Evolutionary conservation across 768 basidiomycete genomes (phyloP), one percentile per base, ranked within the genome.

Genomic region (Thelephora aurantiotincta): DNA sequence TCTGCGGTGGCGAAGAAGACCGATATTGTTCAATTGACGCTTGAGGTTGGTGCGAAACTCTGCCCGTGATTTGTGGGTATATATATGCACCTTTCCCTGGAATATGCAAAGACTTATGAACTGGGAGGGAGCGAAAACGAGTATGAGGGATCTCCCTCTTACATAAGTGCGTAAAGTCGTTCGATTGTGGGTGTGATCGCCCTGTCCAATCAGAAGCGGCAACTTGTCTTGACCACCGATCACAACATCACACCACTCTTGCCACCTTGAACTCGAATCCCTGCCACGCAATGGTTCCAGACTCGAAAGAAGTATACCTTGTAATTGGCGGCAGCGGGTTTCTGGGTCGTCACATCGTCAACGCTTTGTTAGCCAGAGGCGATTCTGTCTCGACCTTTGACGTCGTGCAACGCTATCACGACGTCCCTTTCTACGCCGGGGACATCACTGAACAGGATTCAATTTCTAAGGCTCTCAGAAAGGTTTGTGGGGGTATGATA

Each of bases 271-370:
- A n/a, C 26, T 30, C 26, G 26, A 30, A 30, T 30, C 26, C 26
- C 26, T 30, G 26, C 26, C 26, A 30, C 33, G 16, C 34, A 43
- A 57, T 53, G 54, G 33, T 48, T 20, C 18, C 51, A 11, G 41
- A 42, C 37, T 35, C 49, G 30, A 53, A 50, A 19, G 88, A 94
- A 53, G 69, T 78, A 2, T 97, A 88, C 65, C 67, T 94, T 48
- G 91, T 99, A 58, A 83, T 97, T 58, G 94, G 94, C 19, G 93
- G 93, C 48, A 89, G 87, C 57, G 90, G 91, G 19, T 93, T 94
- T 63, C 69, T 94, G 19, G 91, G 94, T 41, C 71, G 89, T 50
- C 85, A 91, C 58, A 88, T 99, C 55, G 91, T 98, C 26, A 78
- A 92, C 55, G 78, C 80, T 47, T 75, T 98, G 46, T 61, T 85